Percentiles rank a stretch among this genome's conserved stretches.
These are phyloP conservation scores for Tarenaya hassleriana DNA, from an alignment of 345 rosid genomes.

Conservation along the genomic window DNA sequence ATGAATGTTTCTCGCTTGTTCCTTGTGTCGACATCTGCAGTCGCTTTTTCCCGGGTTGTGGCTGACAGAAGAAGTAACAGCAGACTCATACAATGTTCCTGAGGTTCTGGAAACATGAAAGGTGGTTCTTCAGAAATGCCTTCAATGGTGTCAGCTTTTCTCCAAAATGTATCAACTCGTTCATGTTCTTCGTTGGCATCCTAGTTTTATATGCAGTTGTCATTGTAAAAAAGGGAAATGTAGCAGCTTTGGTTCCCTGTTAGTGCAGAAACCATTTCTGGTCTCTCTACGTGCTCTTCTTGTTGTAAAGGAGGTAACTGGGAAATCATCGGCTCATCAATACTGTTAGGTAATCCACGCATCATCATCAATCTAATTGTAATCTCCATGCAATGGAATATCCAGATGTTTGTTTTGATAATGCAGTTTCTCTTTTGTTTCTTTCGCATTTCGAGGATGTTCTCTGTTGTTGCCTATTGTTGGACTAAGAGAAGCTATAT, in stretches of 20 bases:
- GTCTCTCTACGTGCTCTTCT: slow-evolving; percentile 16
- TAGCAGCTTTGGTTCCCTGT: slow-evolving; percentile 21
- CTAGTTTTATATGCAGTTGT: slow-evolving; percentile 4
- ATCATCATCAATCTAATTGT: slow-evolving; percentile 31
- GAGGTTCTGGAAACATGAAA: slow-evolving; percentile 44
- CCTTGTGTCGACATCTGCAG: slow-evolving; percentile 35
- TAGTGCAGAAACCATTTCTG: slow-evolving; percentile 27
- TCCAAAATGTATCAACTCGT: slow-evolving; percentile 23
- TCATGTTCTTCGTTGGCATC: slow-evolving; percentile 7
- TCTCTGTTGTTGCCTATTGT: slow-evolving; percentile 16
- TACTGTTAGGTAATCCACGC: no score
- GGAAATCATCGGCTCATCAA: slow-evolving; percentile 16
- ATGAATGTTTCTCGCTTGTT: no score
- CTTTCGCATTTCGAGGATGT: no score
- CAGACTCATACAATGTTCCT: slow-evolving; percentile 47
- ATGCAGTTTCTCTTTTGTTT: slow-evolving; percentile 23
- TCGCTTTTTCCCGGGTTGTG: slow-evolving; percentile 52
- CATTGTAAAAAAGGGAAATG: slow-evolving; percentile 26
- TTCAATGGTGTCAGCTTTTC: slow-evolving; percentile 14
- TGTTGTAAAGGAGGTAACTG: slow-evolving; percentile 27
- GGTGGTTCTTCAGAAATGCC: background rate
- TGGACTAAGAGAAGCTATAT: no score
- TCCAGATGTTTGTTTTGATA: slow-evolving; percentile 24
- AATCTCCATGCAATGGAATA: slow-evolving; percentile 28
- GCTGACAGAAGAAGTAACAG: slow-evolving; percentile 49